Conservation (phyloP, 2,329 filamentous ascomycete genomes). For the Emergomyces orientalis region DNA sequence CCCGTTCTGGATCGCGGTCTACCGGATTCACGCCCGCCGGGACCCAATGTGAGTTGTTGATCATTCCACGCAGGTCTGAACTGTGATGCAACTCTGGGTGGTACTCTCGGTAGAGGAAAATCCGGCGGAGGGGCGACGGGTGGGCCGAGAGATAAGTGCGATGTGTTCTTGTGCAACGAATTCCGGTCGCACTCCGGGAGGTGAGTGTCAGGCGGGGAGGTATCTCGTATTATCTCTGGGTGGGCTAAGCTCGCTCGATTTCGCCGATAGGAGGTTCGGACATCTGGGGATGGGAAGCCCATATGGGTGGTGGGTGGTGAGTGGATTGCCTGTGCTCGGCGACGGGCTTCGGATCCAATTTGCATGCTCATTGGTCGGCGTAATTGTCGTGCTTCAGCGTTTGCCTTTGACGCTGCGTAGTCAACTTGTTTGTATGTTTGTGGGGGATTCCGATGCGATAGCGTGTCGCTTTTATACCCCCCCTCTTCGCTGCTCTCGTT, state of each 20-base stretch:
- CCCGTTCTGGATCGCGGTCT: not conserved
- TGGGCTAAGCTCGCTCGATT: not conserved
- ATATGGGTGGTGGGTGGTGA: not conserved
- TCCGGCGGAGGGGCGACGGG: conserved; percentile 22
- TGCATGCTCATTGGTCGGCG: conserved; percentile 7
- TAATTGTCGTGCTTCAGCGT: not conserved
- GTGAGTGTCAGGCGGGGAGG: not conserved
- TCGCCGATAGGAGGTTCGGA: not conserved
- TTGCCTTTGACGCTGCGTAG: not conserved
- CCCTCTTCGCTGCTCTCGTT: conserved; percentile 6
- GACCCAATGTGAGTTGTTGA: not conserved
- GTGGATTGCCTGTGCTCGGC: not conserved
- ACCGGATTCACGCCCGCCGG: not conserved
- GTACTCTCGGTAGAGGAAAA: conserved; percentile 22
- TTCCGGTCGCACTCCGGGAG: not conserved
- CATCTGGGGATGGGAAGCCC: not conserved
- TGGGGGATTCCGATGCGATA: not conserved
- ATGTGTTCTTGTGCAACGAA: conserved; percentile 17
- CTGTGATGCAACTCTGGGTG: conserved; percentile 9
- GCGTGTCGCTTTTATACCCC: not conserved
- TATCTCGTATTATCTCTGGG: not conserved
- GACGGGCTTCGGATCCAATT: conserved; percentile 2
- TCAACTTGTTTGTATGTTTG: not conserved
- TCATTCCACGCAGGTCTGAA: not conserved
- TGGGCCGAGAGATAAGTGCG: conserved; percentile 19